Evolutionary conservation across 2,329 filamentous ascomycete genomes (phyloP).

Genomic region (Sclerotinia sclerotiorum): DNA sequence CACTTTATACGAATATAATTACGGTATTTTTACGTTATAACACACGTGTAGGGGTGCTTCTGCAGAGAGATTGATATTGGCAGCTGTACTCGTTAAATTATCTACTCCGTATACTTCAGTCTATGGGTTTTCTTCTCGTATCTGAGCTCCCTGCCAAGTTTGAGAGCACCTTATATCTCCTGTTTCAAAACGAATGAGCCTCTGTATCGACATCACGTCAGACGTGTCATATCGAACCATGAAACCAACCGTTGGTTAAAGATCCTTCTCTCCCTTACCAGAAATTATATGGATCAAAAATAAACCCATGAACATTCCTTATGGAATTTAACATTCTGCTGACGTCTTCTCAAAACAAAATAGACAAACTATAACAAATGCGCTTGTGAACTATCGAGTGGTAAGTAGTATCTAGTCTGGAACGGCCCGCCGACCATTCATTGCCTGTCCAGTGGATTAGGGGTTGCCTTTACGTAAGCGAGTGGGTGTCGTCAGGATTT

Average conservation of each 20-base stretch:
- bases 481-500: neutral
- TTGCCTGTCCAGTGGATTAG: neutral
- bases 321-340: neutral
- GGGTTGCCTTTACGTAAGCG: neutral
- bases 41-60: neutral
- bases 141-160: neutral
- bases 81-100: neutral
- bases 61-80: neutral
- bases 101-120: neutral
- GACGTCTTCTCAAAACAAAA: neutral
- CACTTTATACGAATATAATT: neutral
- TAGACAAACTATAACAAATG: neutral
- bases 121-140: neutral
- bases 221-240: neutral
- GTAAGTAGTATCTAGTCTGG: neutral
- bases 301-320: neutral
- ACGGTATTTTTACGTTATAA: neutral
- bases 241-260: neutral
- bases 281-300: neutral
- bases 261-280: neutral
- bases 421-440: neutral
- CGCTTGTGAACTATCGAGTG: neutral
- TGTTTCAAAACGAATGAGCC: neutral
- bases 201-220: constrained; percentile 3
- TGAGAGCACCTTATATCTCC: constrained; percentile 12